Evolutionary conservation across 176 grass and related monocot genomes (phyloP).

Genomic region (Oryza brachyantha): DNA sequence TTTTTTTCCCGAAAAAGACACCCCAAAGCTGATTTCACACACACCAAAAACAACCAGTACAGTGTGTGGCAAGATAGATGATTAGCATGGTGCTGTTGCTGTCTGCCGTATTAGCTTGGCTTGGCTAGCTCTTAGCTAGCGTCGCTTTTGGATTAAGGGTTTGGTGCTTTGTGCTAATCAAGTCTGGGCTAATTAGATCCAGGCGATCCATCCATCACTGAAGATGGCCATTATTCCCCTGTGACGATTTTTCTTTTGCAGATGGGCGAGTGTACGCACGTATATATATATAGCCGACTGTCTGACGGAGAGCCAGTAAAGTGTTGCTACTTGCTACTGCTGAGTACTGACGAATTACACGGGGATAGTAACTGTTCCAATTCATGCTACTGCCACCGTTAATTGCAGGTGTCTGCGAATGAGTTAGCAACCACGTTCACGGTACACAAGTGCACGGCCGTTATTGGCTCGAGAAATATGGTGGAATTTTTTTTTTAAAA

Average conservation of each 20-base stretch:
- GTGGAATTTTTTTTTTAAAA: no score
- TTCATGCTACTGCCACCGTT: not conserved
- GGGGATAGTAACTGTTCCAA: not conserved
- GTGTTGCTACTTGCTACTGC: not conserved
- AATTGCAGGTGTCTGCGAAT: not conserved
- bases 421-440: no score
- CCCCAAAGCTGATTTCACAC: not conserved
- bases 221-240: conserved; percentile 5
- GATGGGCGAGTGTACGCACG: not conserved
- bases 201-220: not conserved
- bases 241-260: not conserved
- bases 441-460: no score
- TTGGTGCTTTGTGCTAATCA: conserved; percentile 27
- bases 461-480: no score
- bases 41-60: not conserved
- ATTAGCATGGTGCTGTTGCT: not conserved
- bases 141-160: conserved; percentile 22
- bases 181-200: not conserved
- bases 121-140: not conserved
- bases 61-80: not conserved
- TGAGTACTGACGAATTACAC: not conserved
- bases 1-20: no score
- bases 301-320: not conserved
- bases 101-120: not conserved
- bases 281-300: no score